A percentile compares a stretch with the other conserved stretches of the same genome.
phyloP scores from a whole-genome alignment of 2,329 filamentous ascomycete genomes.

The Beauveria caledonica region DNA sequence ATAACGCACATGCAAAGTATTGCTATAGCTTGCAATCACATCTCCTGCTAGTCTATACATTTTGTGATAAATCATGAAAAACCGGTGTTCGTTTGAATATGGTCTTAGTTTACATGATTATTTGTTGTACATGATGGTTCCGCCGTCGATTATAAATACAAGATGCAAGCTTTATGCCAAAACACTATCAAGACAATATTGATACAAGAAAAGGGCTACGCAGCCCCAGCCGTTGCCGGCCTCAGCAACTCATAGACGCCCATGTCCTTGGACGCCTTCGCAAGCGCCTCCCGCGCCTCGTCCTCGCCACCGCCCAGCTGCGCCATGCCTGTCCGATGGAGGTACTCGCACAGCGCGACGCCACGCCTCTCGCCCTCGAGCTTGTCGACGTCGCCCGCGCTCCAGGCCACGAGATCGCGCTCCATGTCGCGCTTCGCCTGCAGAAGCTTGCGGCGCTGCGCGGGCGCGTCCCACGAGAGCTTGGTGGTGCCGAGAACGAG shows the following conservation, averaged over 20 bases:
- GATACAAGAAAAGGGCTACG: neutral
- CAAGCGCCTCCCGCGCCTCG: conserved; percentile 20
- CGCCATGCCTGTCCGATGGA: conserved; percentile 32
- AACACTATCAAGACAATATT: neutral
- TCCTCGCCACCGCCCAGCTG: conserved; percentile 17
- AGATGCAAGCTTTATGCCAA: neutral
- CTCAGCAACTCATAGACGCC: conserved; percentile 30
- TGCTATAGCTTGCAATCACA: too few species aligned
- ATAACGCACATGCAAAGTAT: too few species aligned
- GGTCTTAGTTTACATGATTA: neutral
- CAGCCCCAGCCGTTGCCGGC: conserved; percentile 8
- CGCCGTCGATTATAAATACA: neutral
- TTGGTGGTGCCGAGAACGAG: conserved; percentile 37
- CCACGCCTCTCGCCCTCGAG: conserved; percentile 29
- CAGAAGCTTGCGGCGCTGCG: conserved; percentile 33
- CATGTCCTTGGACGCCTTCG: conserved; percentile 33
- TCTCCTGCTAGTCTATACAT: too few species aligned
- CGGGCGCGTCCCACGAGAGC: conserved; percentile 33
- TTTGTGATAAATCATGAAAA: too few species aligned
- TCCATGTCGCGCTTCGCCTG: conserved; percentile 36
- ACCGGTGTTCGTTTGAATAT: neutral
- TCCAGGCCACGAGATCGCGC: conserved; percentile 24
- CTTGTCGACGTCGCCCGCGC: conserved; percentile 23
- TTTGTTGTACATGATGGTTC: neutral
- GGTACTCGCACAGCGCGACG: conserved; percentile 34